Base-by-base conservation (phyloP, 2,329 filamentous ascomycete genomes). In the Diplodia scrobiculata region DNA sequence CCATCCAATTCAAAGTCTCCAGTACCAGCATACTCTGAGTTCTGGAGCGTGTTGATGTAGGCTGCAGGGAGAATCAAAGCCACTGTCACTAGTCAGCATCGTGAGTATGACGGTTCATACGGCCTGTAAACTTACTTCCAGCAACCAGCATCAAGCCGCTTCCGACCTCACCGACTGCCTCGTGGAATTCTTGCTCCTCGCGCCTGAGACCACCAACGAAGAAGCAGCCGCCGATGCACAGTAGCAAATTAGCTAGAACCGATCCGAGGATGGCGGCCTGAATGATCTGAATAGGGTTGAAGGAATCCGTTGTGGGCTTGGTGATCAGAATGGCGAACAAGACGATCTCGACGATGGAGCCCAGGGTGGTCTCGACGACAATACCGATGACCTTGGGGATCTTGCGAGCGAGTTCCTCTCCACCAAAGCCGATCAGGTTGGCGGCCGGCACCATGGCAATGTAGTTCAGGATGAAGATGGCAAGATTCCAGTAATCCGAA, bases 181-280 rank as follows among this genome's bases (percentile, higher is more conserved):
- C 86, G 72, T 90, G 89, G 73, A 96, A 95, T 17, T 81, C 82
- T 70, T 92, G 86, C 70, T 90, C 86, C 5, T 90, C 82, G 36
- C 88, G 85, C 64, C 82, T 81, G 41, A 94, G 70, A 9, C 92
- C 91, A 48, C 91, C 91, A 25, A 87, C 84, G 68, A 94, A 86
- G 80, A 96, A 96, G 75, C 91, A 95, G 63, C 89, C 73, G 0
- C 92, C 92, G 29, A 96, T 78, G 71, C 91, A 96, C 0, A 96
- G 82, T 52, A 96, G 79, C 79, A 95, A 84, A 36, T 92, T 96
- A 13, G 92, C 91, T 38, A 96, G 77, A 52, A 96, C 90, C 0
- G 91, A 94, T 41, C 92, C 91, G 0, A 96, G 79, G 65, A 96
- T 93, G 29, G 92, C 91, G 63, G 91, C 91, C 73, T 91, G 87